Evolutionary conservation across 2,329 filamentous ascomycete species (phyloP), one percentile per base, ranked within the genome.

Genomic region (Aureobasidium sp.): DNA sequence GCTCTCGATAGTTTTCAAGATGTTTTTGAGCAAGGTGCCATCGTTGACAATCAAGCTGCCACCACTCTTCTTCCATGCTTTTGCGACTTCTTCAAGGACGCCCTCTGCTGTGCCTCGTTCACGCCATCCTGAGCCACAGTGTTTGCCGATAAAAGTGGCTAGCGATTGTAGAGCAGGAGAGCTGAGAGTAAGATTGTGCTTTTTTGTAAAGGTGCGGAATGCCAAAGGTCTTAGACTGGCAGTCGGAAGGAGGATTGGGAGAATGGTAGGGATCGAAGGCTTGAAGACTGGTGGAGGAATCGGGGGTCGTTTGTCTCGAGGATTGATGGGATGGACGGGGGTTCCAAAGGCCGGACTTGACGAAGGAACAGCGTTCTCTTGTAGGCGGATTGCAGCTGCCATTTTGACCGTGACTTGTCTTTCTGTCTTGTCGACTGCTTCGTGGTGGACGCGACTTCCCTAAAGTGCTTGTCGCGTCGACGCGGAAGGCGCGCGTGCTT

Each of bases 181-280:
- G 8, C 90, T 92, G 59, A 99, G 84, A 0, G 92, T 97, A 62
- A 99, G 80, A 68, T 93, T 95, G 76, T 99, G 91, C 72, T 97
- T 99, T 75, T 97, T 97, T 1, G 94, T 99, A 67, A 99, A 96
- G 0, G 90, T 95, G 51, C 94, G 86, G 71, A 99, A 97, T 9
- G 94, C 95, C 22, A 97, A 81, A 2, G 94, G 93, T 65, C 95
- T 84, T 44, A 99, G 79, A 0, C 90, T 95, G 11, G 91, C 85
- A 0, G 92, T 89, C 3, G 93, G 92, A 5, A 99, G 86, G 39
- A 96, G 81, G 62, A 99, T 94, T 4, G 94, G 91, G 1, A 99
- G 81, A 52, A 97, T 89, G 7, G 86, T 82, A 6, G 80, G 74
- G 64, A 79, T 81, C 27, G 81, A 81, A 14, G 86, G 81, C 66